Evolutionary conservation across 345 rosid species (phyloP).

Genomic region (Bruguiera parviflora): DNA sequence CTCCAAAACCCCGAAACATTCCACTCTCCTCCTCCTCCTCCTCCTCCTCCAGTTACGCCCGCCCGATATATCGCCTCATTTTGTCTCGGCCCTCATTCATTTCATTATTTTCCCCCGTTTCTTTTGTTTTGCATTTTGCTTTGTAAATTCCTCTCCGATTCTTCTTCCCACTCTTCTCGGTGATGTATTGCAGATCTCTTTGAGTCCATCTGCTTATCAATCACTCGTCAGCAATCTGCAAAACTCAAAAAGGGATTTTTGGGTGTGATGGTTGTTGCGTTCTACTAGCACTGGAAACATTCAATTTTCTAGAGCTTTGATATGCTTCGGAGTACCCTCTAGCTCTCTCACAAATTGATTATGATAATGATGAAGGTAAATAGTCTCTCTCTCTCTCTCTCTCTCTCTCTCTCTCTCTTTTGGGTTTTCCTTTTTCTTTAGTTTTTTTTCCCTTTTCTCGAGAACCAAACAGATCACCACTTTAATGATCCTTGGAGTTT

Average conservation of each 20-base stretch:
- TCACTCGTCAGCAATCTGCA: neutral
- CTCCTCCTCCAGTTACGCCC: neutral
- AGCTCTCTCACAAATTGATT: no score
- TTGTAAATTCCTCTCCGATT: neutral
- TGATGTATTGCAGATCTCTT: no score
- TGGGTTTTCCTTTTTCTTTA: neutral
- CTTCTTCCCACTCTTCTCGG: no score
- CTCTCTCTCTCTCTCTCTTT: neutral
- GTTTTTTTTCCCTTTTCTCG: slow-evolving; percentile 17
- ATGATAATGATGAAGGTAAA: neutral
- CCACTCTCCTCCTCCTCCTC: no score
- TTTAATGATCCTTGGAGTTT: slow-evolving; percentile 3
- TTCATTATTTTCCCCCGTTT: neutral
- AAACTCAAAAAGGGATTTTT: slow-evolving; percentile 8
- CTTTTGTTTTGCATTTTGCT: neutral
- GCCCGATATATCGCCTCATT: neutral
- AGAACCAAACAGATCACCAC: slow-evolving; percentile 27
- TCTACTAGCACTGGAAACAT: neutral
- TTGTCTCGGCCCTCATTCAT: neutral
- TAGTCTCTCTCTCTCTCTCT: neutral
- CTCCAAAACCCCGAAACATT: no score
- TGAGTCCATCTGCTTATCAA: neutral
- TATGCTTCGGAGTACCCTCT: neutral
- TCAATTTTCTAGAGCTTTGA: neutral
- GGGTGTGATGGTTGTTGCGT: slow-evolving; percentile 11